Percentiles rank a stretch among this genome's conserved stretches.
Evolutionary conservation across 805 yeast genomes (phyloP).

Genomic region (Lipomyces chichibuensis): DNA sequence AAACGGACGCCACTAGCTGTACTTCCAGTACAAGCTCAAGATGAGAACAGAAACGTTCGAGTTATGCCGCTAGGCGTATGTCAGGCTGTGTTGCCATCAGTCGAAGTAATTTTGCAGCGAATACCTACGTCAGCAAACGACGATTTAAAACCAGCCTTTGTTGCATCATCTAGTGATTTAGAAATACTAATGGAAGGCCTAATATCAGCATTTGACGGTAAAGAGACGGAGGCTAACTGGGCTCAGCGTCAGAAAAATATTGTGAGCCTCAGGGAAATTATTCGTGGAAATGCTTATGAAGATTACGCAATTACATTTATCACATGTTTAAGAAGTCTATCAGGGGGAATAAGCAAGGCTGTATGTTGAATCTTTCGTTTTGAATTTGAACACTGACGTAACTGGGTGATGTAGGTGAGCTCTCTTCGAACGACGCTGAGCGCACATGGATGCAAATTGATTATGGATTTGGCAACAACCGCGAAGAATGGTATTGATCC

Average conservation of each 20-base stretch:
- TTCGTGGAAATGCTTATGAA: conserved; percentile 59
- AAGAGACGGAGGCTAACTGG: conserved; percentile 94
- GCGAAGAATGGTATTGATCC: conserved; percentile 39
- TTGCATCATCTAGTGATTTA: conserved; percentile 42
- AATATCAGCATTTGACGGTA: conserved; percentile 56
- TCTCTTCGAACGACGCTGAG: conserved; percentile 87
- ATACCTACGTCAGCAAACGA: conserved; percentile 49
- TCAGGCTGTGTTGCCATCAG: background rate
- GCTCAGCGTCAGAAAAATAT: conserved; percentile 64
- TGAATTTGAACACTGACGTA: background rate
- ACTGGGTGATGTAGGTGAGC: conserved; percentile 39
- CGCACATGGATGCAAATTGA: conserved; percentile 70
- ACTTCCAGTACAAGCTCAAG: conserved; percentile 12
- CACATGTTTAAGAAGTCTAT: conserved; percentile 49
- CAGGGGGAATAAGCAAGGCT: conserved; percentile 68
- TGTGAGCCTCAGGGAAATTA: conserved; percentile 57
- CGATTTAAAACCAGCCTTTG: conserved; percentile 43
- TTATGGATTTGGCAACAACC: conserved; percentile 58
- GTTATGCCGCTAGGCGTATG: background rate
- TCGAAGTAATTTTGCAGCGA: conserved; percentile 31
- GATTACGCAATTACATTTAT: conserved; percentile 45
- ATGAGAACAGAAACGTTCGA: conserved; percentile 16
- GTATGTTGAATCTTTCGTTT: conserved; percentile 25
- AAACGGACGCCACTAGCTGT: conserved; percentile 24
- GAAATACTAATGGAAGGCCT: conserved; percentile 42